These are phyloP conservation scores for Cryphonectria nitschkei DNA, from an alignment of 2,329 filamentous ascomycete species.

Conservation along the genomic window DNA sequence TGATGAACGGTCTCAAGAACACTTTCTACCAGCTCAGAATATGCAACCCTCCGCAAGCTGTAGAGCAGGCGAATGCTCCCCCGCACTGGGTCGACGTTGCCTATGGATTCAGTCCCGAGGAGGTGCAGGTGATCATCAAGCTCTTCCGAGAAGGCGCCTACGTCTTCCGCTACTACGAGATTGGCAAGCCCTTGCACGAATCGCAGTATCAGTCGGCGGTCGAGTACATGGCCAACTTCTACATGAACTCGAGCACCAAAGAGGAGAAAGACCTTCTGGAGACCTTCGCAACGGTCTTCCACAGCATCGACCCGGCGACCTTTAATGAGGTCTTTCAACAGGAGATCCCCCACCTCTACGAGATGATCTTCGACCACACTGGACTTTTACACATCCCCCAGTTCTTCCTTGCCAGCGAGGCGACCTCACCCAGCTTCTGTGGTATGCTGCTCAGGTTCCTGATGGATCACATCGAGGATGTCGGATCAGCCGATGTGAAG, in stretches of 20 bases:
- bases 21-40: slow-evolving; percentile 93
- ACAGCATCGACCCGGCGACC: slow-evolving; percentile 96
- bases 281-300: slow-evolving; percentile 97
- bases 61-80: slow-evolving; percentile 79
- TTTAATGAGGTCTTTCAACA: slow-evolving; percentile 99
- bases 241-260: slow-evolving; percentile 90
- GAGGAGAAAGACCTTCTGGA: slow-evolving; percentile 98
- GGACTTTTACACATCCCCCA: slow-evolving; percentile 93
- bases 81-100: slow-evolving; percentile 94
- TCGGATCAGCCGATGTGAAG: slow-evolving; percentile 88
- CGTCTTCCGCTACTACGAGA: slow-evolving; percentile 95
- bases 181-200: slow-evolving; percentile 76
- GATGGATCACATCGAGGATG: slow-evolving; percentile 95
- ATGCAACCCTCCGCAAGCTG: slow-evolving; percentile 75
- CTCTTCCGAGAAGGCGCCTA: slow-evolving; percentile 95
- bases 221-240: slow-evolving; percentile 92
- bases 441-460: slow-evolving; percentile 97
- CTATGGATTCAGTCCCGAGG: slow-evolving; percentile 95
- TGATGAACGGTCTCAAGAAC: slow-evolving; percentile 94
- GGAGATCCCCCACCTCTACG: slow-evolving; percentile 94
- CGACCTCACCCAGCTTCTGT: slow-evolving; percentile 95
- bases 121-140: slow-evolving; percentile 95
- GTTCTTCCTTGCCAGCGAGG: slow-evolving; percentile 98
- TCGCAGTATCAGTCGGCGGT: slow-evolving; percentile 78
- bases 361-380: slow-evolving; percentile 97